These are phyloP conservation scores for Aeminium ludgeri DNA, from an alignment of 495 filamentous ascomycete genomes.

Conservation along the genomic window DNA sequence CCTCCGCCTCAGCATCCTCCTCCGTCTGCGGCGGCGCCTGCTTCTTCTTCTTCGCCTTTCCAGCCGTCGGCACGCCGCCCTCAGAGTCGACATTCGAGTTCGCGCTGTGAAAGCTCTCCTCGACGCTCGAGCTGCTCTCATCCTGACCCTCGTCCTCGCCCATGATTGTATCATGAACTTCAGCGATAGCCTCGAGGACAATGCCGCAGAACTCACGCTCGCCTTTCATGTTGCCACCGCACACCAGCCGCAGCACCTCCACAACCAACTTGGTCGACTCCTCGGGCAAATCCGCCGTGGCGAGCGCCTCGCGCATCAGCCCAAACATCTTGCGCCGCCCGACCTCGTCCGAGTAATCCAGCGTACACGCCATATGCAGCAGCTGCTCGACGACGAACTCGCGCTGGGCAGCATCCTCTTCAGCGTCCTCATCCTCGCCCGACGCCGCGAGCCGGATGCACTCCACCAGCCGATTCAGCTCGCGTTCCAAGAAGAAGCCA, in stretches of 20 bases:
- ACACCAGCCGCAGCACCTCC: constrained; percentile 64
- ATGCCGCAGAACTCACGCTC: constrained; percentile 89
- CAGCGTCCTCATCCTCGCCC: constrained; percentile 40
- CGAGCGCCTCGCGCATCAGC: constrained; percentile 66
- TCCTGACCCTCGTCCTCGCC: constrained; percentile 29
- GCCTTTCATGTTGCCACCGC: constrained; percentile 56
- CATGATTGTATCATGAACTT: constrained; percentile 81
- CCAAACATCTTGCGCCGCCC: constrained; percentile 90
- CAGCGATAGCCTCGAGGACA: constrained; percentile 81
- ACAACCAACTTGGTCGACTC: constrained; percentile 79
- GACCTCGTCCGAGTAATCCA: constrained; percentile 92
- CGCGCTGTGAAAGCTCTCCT: constrained; percentile 86
- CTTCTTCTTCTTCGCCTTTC: constrained; percentile 35
- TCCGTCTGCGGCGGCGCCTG: constrained; percentile 30
- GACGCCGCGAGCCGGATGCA: constrained; percentile 38
- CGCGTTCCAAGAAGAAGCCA: constrained; percentile 62
- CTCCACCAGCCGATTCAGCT: constrained; percentile 60
- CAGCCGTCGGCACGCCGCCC: constrained; percentile 41
- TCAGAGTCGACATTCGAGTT: constrained; percentile 43
- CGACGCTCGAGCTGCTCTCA: constrained; percentile 34
- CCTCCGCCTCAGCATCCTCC: constrained; percentile 23
- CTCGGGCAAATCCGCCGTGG: constrained; percentile 75
- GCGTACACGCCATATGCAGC: constrained; percentile 72
- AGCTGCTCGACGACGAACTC: constrained; percentile 94
- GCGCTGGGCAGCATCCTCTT: constrained; percentile 65